These are phyloP conservation scores for Penicillium bialowiezense DNA, from an alignment of 495 filamentous ascomycete species.

Conservation along the genomic window DNA sequence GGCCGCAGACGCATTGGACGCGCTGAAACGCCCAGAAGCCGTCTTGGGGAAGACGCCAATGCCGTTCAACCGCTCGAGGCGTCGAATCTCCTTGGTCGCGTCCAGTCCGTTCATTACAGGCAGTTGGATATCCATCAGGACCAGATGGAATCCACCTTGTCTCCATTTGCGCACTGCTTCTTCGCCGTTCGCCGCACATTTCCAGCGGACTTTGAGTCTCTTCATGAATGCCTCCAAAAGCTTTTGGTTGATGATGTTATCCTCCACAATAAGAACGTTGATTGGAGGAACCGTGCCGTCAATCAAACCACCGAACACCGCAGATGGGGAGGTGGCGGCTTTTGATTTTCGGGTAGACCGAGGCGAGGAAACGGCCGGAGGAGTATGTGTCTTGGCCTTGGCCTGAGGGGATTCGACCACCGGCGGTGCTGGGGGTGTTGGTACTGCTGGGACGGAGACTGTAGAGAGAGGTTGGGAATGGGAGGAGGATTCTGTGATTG, in stretches of 20 bases:
- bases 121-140: constrained; percentile 97
- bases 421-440: constrained; percentile 35
- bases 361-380: constrained; percentile 38
- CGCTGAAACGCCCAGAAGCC: constrained; percentile 38
- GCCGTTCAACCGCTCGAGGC: constrained; percentile 82
- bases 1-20: constrained; percentile 24
- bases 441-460: constrained; percentile 25
- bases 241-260: constrained; percentile 95
- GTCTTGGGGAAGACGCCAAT: constrained; percentile 80
- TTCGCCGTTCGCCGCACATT: constrained; percentile 89
- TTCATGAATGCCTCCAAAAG: constrained; percentile 96
- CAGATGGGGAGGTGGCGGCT: constrained; percentile 38
- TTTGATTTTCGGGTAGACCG: constrained; percentile 39
- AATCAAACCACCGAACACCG: constrained; percentile 61
- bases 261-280: constrained; percentile 96
- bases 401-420: constrained; percentile 36
- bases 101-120: constrained; percentile 96
- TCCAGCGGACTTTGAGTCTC: constrained; percentile 94
- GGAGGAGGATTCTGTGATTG: constrained; percentile 26
- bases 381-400: constrained; percentile 33
- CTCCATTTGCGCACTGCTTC: constrained; percentile 94
- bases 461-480: constrained; percentile 21
- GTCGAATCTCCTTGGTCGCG: constrained; percentile 93
- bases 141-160: constrained; percentile 90
- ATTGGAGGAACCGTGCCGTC: constrained; percentile 90